Evolutionary conservation across 108 stramenopile species (phyloP).

Genomic region (Hondaea fermentalgiana): DNA sequence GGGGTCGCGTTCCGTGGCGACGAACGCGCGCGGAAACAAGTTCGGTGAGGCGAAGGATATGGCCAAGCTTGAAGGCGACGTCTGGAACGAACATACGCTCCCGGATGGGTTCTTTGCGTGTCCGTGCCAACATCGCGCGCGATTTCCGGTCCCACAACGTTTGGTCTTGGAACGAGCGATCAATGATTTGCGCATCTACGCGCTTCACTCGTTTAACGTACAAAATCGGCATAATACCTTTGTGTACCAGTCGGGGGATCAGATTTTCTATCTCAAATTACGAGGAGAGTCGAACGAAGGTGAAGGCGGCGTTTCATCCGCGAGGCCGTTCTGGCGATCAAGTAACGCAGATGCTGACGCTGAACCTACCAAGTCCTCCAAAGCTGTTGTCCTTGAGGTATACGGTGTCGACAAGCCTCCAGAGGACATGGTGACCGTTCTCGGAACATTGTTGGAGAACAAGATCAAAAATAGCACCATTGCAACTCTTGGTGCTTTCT

Average conservation of each 20-base stretch:
- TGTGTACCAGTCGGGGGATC: background rate
- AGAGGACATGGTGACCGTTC: background rate
- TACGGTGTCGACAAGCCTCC: background rate
- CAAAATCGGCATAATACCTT: background rate
- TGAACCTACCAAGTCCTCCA: background rate
- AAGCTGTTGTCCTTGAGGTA: background rate
- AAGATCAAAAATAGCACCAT: background rate
- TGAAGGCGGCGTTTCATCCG: background rate
- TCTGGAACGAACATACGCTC: background rate
- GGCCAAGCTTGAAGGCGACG: background rate
- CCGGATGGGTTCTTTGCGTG: background rate
- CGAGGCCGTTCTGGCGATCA: background rate
- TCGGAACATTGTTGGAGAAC: background rate
- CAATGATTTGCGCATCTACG: background rate
- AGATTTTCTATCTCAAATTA: background rate
- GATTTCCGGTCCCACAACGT: background rate
- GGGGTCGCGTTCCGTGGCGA: background rate
- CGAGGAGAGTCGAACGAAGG: background rate
- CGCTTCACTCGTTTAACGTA: background rate
- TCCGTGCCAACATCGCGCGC: background rate
- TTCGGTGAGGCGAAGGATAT: background rate
- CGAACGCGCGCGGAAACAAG: background rate
- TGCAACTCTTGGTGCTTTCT: background rate
- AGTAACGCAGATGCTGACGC: background rate
- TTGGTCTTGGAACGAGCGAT: background rate